Base-by-base conservation (phyloP, 2,329 filamentous ascomycete genomes). In the Epicoccum sorghinum region DNA sequence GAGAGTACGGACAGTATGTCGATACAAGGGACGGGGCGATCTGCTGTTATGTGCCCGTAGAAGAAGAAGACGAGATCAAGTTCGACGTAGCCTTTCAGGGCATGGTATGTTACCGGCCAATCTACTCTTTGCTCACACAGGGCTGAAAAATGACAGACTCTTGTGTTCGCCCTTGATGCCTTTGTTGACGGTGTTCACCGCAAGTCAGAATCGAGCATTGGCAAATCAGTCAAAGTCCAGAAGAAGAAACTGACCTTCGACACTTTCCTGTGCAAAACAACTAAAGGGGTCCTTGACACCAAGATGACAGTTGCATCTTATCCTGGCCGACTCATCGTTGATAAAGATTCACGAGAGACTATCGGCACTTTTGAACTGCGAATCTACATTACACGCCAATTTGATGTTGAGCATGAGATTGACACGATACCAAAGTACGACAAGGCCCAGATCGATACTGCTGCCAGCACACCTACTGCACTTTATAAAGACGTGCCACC, bases 261-360 rank as follows among this genome's bases (percentile, higher is more conserved):
- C 3, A 62, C 8, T 0, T 68, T 68, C 13, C 46, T 70, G 0
- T 62, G 49, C 52, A 55, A 61, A 35, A 60, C 43, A 4, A 10
- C 60, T 0, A 39, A 63, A 5, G 57, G 52, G 0, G 48, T 96
- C 58, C 96, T 98, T 62, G 95, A 95, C 57, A 98, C 95, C 0
- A 91, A 89, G 5, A 85, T 99, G 66, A 95, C 96, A 72, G 93
- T 98, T 2, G 90, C 90, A 1, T 92, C 93, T 27, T 91, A 97
- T 2, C 89, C 89, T 27, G 41, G 37, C 6, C 12, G 55, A 1
- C 23, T 10, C 0, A 32, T 47, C 5, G 49, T 51, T 2, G 53
- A 59, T 43, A 50, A 51, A 6, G 52, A 64, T 4, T 47, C 12
- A 0, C 29, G 14, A 1, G 64, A 68, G 38, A 66, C 53, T 0